These are phyloP conservation scores for Lycium barbarum DNA, from an alignment of 257 asterid species.

Conservation along the genomic window DNA sequence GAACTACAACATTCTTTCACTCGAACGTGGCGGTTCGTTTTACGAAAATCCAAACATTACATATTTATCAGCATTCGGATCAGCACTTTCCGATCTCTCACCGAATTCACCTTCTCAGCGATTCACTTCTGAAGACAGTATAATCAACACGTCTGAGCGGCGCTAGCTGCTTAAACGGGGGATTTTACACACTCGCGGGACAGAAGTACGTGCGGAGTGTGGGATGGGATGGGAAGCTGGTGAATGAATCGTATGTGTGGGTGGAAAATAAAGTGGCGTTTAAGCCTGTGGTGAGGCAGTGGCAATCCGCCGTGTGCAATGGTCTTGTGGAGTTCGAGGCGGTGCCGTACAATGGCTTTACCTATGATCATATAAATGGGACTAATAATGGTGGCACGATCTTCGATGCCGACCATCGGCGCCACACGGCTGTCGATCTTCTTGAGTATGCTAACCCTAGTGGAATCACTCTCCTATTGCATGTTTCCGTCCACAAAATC, in stretches of 20 bases:
- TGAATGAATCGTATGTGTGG: constrained; percentile 69
- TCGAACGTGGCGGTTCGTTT: constrained; percentile 79
- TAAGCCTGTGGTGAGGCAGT: constrained; percentile 58
- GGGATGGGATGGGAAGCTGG: constrained; percentile 64
- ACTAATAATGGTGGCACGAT: constrained; percentile 78
- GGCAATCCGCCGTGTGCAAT: constrained; percentile 76
- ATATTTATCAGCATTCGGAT: constrained; percentile 58
- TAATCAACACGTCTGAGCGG: constrained; percentile 66
- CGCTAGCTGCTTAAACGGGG: constrained; percentile 76
- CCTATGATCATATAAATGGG: constrained; percentile 72
- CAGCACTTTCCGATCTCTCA: constrained; percentile 61
- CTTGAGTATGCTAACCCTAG: constrained; percentile 65
- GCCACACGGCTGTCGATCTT: constrained; percentile 86
- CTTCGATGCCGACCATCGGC: constrained; percentile 54
- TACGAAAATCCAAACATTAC: constrained; percentile 77
- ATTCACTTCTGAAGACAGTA: constrained; percentile 81
- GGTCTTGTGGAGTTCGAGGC: constrained; percentile 69
- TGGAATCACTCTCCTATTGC: constrained; percentile 60
- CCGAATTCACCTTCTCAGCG: constrained; percentile 75
- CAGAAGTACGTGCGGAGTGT: constrained; percentile 39
- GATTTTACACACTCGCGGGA: constrained; percentile 72
- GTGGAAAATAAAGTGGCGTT: constrained; percentile 78
- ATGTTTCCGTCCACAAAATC: constrained; percentile 71
- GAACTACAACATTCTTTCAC: constrained; percentile 61
- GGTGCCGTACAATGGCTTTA: constrained; percentile 67